Evolutionary conservation across 129 eudicot species (phyloP).

Genomic region (Silybum marianum): DNA sequence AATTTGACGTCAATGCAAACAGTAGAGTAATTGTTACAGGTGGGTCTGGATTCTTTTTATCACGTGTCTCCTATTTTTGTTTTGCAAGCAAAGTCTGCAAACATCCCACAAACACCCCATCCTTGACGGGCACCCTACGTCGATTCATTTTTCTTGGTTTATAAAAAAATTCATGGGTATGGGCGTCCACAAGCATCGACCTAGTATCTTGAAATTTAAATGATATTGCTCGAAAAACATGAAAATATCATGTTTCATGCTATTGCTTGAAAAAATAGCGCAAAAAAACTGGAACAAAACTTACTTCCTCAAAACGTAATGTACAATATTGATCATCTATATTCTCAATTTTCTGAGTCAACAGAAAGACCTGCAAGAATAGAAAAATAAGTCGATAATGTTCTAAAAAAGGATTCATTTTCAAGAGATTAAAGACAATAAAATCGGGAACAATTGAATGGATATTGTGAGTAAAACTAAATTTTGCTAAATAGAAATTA

Average conservation of each 20-base stretch:
- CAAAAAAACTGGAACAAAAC: slow-evolving; percentile 11
- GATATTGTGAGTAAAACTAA: background rate
- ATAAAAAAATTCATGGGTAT: background rate
- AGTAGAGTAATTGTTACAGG: background rate
- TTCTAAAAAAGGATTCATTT: background rate
- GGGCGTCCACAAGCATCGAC: background rate
- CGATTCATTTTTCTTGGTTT: background rate
- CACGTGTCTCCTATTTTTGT: background rate
- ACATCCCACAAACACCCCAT: background rate
- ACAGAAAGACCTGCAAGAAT: slow-evolving; percentile 71
- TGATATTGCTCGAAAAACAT: background rate
- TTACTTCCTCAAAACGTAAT: slow-evolving; percentile 45
- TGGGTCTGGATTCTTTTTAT: background rate
- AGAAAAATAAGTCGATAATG: background rate
- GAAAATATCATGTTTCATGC: background rate
- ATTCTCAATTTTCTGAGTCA: slow-evolving; percentile 47
- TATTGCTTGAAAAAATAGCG: background rate
- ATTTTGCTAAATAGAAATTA: background rate
- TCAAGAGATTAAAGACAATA: background rate
- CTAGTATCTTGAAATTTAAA: no score
- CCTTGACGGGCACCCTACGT: background rate
- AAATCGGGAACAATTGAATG: background rate
- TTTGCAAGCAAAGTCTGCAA: background rate
- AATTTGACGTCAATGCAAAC: background rate
- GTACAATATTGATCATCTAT: slow-evolving; percentile 54